These are phyloP conservation scores for Limonium bicolor DNA, from an alignment of 148 eudicot genomes.

Conservation along the genomic window DNA sequence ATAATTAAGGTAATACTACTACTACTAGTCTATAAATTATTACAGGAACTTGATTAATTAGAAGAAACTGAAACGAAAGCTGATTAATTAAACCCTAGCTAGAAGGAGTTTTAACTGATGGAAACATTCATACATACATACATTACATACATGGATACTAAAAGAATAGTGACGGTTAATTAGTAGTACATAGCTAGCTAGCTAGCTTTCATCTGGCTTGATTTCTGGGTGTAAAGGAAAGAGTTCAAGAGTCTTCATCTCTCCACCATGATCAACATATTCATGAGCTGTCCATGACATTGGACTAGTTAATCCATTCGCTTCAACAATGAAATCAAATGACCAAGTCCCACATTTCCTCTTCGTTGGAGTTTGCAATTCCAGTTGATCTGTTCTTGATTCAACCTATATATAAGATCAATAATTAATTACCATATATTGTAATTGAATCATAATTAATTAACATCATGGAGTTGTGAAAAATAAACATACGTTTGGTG, in stretches of 20 bases:
- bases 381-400: neutral
- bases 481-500: conserved; percentile 15
- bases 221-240: conserved; percentile 85
- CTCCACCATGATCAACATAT: conserved; percentile 16
- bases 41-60: too few relatives aligned
- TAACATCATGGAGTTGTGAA: neutral
- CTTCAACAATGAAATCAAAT: conserved; percentile 24
- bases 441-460: neutral
- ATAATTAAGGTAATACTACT: too few relatives aligned
- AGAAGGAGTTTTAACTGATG: too few relatives aligned
- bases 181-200: too few relatives aligned
- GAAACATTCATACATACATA: too few relatives aligned
- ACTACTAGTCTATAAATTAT: too few relatives aligned
- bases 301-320: neutral
- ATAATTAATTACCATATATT: neutral
- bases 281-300: conserved; percentile 3
- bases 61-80: too few relatives aligned
- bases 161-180: too few relatives aligned
- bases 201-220: too few relatives aligned
- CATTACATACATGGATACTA: too few relatives aligned
- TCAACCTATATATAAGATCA: neutral
- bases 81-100: too few relatives aligned
- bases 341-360: conserved; percentile 55
- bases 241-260: conserved; percentile 55
- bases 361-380: conserved; percentile 40